Percentiles rank a stretch among this genome's conserved stretches.
Evolutionary conservation across 2,329 filamentous ascomycete genomes (phyloP).

Genomic region (Calonectria pseudoturangicola): DNA sequence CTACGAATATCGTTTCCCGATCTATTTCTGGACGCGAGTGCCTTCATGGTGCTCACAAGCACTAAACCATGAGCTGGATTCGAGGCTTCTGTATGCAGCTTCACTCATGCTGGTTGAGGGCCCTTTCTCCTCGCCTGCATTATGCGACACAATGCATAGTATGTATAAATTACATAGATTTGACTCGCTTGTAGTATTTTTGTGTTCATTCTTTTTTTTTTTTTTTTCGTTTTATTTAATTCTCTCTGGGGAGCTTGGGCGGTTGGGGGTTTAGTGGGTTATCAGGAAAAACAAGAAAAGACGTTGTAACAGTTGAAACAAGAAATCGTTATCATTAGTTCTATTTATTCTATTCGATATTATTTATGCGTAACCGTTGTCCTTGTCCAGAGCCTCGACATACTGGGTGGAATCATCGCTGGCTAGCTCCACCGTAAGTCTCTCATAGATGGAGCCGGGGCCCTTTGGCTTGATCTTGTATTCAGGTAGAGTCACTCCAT

Average conservation of each 20-base stretch:
- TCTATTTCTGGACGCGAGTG: conserved; percentile 8
- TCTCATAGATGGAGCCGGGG: conserved; percentile 1
- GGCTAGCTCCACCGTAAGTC: conserved; percentile 1
- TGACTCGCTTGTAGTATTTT: too few relatives aligned
- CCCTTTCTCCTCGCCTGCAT: too few relatives aligned
- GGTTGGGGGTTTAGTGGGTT: too few relatives aligned
- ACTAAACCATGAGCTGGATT: background rate
- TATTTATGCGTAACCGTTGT: conserved; percentile 6
- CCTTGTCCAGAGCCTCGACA: background rate
- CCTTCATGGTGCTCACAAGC: background rate
- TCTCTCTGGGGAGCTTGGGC: too few relatives aligned
- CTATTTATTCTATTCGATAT: background rate
- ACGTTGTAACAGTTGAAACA: background rate
- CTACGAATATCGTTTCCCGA: conserved; percentile 3
- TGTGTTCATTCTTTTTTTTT: too few relatives aligned
- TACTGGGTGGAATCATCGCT: background rate
- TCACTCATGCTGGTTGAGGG: too few relatives aligned
- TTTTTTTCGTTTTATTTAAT: too few relatives aligned
- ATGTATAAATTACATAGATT: too few relatives aligned
- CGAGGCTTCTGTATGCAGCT: too few relatives aligned
- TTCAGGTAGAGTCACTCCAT: conserved; percentile 44
- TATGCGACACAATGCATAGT: too few relatives aligned
- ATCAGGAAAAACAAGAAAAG: too few relatives aligned
- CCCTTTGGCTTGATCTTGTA: conserved; percentile 47
- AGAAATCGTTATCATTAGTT: background rate